phyloP scores from a whole-genome alignment of 371 early-diverging fungal genomes.

The Lichtheimia hyalospora region DNA sequence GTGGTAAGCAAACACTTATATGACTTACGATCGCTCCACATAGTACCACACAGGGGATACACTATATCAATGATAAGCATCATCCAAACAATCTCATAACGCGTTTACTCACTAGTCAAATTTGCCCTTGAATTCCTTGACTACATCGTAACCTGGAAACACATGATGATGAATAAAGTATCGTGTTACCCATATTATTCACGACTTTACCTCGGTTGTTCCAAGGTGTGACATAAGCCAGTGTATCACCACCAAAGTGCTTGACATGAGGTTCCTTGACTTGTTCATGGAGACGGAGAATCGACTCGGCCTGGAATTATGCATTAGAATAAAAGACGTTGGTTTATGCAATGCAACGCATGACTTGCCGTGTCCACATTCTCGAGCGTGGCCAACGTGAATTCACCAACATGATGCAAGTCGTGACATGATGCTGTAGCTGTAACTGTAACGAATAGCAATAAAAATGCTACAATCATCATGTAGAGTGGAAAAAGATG shows the following conservation, averaged over 20 bases:
- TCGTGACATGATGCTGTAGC: no score
- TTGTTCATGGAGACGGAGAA: conserved; percentile 19
- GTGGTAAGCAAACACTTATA: not conserved
- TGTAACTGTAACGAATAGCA: no score
- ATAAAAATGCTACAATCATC: no score
- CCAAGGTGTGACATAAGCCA: conserved; percentile 75
- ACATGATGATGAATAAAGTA: not conserved
- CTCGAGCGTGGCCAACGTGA: no score
- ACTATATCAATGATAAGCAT: conserved; percentile 15
- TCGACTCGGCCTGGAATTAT: conserved; percentile 8
- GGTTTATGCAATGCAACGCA: no score
- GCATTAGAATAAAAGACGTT: no score
- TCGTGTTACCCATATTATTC: not conserved
- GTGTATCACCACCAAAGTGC: conserved; percentile 30
- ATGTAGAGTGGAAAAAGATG: no score
- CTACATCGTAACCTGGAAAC: conserved; percentile 56
- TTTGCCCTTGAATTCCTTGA: conserved; percentile 63
- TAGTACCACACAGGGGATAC: conserved; percentile 64
- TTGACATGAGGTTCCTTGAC: conserved; percentile 31
- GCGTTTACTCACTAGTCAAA: conserved; percentile 52
- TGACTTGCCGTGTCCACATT: no score
- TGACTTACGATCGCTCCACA: conserved; percentile 32
- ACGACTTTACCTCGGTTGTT: conserved; percentile 51
- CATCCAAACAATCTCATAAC: not conserved
- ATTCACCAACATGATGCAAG: no score